Evolutionary conservation across 805 yeast genomes (phyloP), one percentile per base, ranked within the genome.

Genomic region (Pichia sporocuriosa): DNA sequence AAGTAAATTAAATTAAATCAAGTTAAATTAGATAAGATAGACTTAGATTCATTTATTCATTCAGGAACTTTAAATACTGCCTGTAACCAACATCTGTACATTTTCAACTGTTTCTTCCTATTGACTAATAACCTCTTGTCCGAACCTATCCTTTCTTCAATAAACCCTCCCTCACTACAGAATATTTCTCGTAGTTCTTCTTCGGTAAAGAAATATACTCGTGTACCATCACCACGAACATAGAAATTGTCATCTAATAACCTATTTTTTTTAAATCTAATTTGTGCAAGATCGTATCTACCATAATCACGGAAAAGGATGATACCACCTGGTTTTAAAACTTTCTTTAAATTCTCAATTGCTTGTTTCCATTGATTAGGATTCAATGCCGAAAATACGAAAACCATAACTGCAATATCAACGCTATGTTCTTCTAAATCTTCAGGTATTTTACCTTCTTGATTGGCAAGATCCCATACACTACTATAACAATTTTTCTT

Each of bases 11-110:
- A n/a, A n/a, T n/a, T n/a, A n/a, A n/a, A n/a, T n/a, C n/a, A n/a
- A n/a, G n/a, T n/a, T n/a, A n/a, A n/a, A n/a, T n/a, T n/a, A n/a
- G n/a, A n/a, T n/a, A n/a, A n/a, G n/a, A n/a, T n/a, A n/a, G n/a
- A n/a, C n/a, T n/a, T n/a, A n/a, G n/a, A n/a, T n/a, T n/a, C n/a
- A 15, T 15, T 9, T 22, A 20, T 22, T 10, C 5, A 21, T 17
- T 16, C 12, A 10, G 40, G 40, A 27, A 56, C 65, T 40, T 67
- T 72, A 59, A 90, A 90, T 21, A 86, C 88, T 1, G 93, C 97
- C 65, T 93, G 98, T 43, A 93, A 66, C 98, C 98, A 93, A 45
- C 88, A 85, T 55, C 98, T 72, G 60, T 86, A 93, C 98, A 93
- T 93, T 64, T 93, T 93, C 49, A 93, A 66, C 61, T 84, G 84